Evolutionary conservation across 305 asterid species (phyloP), one percentile per base, ranked within the genome.

Genomic region (Rubia peregrina): DNA sequence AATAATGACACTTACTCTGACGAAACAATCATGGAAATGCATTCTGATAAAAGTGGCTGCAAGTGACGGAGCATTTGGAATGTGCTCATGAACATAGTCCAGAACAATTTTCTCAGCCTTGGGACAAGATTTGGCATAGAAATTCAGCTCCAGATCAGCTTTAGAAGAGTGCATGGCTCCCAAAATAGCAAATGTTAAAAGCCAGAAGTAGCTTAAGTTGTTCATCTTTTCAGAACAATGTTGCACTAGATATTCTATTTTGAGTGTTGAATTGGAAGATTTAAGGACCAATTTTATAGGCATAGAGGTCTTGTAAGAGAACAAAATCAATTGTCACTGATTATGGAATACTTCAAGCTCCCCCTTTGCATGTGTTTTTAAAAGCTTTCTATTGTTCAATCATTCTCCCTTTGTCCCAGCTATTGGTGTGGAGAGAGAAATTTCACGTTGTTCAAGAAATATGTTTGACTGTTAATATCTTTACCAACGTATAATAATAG

Each of bases 1-100:
- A 17, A n/a, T 22, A 10, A n/a, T 21, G 56, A 40, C 13, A 68
- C 86, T 80, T 76, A 88, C 96, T 82, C 90, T 71, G 7, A 89
- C 92, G 55, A 89, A 89, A 76, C 96, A 89, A 68, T 89, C 96
- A 61, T 89, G 96, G 79, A 90, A 90, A 48, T 88, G 95, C 92
- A 86, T 83, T 67, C 95, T 77, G 36, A 90, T 72, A 4, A 90
- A 48, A 41, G 90, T 76, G 0, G 96, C 89, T 3, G 95, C 92
- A 30, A 88, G 83, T 1, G 87, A 71, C 59, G 90, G 90, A 67
- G 87, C 92, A 57, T 83, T 81, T 3, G 91, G 88, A 76, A 86
- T 86, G 79, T 81, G 92, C 69, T 80, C 13, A 10, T 75, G 69
- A 69, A 86, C 90, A 72, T 72, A 83, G 24, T 82, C 83, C 13